phyloP scores from a whole-genome alignment of 2,329 filamentous ascomycete species.

The Neophaeococcomyces aloes region DNA sequence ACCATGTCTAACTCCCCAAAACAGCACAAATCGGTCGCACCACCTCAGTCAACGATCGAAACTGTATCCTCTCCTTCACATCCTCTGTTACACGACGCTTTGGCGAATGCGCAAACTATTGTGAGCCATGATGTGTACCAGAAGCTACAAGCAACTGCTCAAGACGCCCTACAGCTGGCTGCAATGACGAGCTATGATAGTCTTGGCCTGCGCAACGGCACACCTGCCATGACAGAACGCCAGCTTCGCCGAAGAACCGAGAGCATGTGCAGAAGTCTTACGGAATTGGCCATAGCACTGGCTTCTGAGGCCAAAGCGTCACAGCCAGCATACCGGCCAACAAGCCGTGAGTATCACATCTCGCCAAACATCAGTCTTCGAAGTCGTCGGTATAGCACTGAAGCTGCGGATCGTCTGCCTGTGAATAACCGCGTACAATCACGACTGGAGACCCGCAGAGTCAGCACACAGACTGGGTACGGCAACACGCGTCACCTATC shows the following conservation, averaged over 20 bases:
- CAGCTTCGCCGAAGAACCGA: conserved; percentile 84
- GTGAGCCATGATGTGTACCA: conserved; percentile 63
- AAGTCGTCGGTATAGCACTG: conserved; percentile 29
- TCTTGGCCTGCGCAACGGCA: conserved; percentile 44
- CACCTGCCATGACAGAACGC: conserved; percentile 52
- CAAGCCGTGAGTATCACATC: conserved; percentile 23
- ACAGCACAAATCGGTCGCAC: conserved; percentile 40
- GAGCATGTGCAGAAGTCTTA: conserved; percentile 82
- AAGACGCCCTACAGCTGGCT: conserved; percentile 69
- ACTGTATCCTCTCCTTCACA: conserved; percentile 44
- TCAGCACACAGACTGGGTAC: conserved; percentile 12
- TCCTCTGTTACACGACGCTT: conserved; percentile 67
- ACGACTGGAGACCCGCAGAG: conserved; percentile 31
- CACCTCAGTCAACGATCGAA: conserved; percentile 36
- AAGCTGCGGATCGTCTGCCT: conserved; percentile 27
- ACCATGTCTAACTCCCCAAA: conserved; percentile 86
- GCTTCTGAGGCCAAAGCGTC: conserved; percentile 44
- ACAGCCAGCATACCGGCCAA: conserved; percentile 19
- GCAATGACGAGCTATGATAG: conserved; percentile 55
- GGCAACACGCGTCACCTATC: conserved; percentile 12
- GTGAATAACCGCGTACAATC: conserved; percentile 24
- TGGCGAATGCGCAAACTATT: conserved; percentile 64
- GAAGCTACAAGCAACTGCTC: conserved; percentile 67
- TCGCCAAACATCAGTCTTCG: conserved; percentile 27
- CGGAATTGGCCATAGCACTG: conserved; percentile 80